Evolutionary conservation across 1,284 basidiomycete species (phyloP).

Genomic region (Moesziomyces parantarcticus): DNA sequence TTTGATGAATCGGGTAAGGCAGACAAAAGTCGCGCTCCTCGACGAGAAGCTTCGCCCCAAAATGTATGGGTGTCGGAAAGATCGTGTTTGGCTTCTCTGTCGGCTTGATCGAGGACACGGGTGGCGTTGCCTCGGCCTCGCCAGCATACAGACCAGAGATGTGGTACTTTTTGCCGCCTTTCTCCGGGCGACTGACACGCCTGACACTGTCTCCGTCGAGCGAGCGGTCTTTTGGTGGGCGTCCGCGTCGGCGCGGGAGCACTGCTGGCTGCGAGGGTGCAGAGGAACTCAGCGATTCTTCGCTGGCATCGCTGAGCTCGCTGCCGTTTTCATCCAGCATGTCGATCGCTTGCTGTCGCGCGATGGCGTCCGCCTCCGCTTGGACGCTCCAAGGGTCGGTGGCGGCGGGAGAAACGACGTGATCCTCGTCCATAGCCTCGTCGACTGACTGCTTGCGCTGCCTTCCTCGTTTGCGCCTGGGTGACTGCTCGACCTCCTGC

Average conservation of each 20-base stretch:
- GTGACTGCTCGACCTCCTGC: background rate
- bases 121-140: constrained; percentile 34
- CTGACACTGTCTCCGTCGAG: constrained; percentile 19
- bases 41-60: constrained; percentile 41
- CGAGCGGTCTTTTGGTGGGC: constrained; percentile 8
- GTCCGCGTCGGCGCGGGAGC: constrained; percentile 7
- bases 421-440: background rate
- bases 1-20: constrained; percentile 37
- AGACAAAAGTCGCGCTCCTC: constrained; percentile 53
- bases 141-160: constrained; percentile 39
- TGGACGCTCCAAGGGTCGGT: too few species aligned
- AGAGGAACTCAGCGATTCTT: constrained; percentile 14
- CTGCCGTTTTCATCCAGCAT: constrained; percentile 32
- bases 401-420: background rate
- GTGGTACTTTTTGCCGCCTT: constrained; percentile 35
- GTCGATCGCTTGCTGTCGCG: constrained; percentile 13
- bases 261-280: constrained; percentile 13
- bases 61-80: constrained; percentile 44
- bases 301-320: constrained; percentile 36
- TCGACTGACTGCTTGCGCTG: background rate
- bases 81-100: constrained; percentile 10
- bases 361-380: background rate
- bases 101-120: constrained; percentile 11
- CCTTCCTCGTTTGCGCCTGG: constrained; percentile 27
- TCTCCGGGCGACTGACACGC: constrained; percentile 29